Conservation (phyloP, 1,284 basidiomycete genomes). For the Ganoderma lucidum region DNA sequence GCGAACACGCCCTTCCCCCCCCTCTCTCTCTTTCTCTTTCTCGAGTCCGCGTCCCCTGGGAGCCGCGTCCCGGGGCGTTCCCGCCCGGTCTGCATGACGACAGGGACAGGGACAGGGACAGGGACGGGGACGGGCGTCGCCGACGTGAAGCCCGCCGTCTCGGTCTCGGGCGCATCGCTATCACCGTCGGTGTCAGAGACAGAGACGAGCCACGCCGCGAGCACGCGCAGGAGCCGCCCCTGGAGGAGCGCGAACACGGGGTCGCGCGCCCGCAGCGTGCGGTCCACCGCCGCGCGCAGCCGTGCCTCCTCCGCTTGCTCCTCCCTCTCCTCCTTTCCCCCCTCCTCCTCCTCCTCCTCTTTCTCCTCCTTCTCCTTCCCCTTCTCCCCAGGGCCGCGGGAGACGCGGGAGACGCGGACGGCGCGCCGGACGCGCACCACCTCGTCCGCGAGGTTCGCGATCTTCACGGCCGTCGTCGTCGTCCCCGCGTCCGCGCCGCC, state of each 20-base stretch:
- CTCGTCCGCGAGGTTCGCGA: slow-evolving; percentile 76
- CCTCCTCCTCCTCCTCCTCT: slow-evolving; percentile 36
- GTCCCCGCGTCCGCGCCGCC: slow-evolving; percentile 37
- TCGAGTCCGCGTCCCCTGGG: slow-evolving; percentile 22
- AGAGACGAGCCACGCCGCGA: slow-evolving; percentile 47
- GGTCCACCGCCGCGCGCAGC: slow-evolving; percentile 65
- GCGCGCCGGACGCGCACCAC: slow-evolving; percentile 55
- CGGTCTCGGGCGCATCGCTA: not conserved
- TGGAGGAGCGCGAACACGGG: slow-evolving; percentile 72
- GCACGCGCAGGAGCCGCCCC: slow-evolving; percentile 56
- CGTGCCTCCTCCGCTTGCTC: slow-evolving; percentile 52
- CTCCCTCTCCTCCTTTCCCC: slow-evolving; percentile 30
- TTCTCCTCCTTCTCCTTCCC: too few species aligned
- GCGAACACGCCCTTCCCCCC: slow-evolving; percentile 21
- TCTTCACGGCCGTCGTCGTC: slow-evolving; percentile 58
- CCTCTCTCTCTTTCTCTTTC: not conserved
- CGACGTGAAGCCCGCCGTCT: not conserved
- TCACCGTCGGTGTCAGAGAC: too few species aligned
- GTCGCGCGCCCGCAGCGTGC: slow-evolving; percentile 65
- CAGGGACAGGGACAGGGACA: too few species aligned
- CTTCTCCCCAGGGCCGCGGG: too few species aligned
- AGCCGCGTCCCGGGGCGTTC: slow-evolving; percentile 34
- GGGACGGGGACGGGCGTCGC: slow-evolving; percentile 40
- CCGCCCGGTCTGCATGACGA: slow-evolving; percentile 46
- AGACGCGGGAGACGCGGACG: too few species aligned